These are phyloP conservation scores for Mollisiaceae sp. DNA, from an alignment of 2,329 filamentous ascomycete species.

Conservation along the genomic window DNA sequence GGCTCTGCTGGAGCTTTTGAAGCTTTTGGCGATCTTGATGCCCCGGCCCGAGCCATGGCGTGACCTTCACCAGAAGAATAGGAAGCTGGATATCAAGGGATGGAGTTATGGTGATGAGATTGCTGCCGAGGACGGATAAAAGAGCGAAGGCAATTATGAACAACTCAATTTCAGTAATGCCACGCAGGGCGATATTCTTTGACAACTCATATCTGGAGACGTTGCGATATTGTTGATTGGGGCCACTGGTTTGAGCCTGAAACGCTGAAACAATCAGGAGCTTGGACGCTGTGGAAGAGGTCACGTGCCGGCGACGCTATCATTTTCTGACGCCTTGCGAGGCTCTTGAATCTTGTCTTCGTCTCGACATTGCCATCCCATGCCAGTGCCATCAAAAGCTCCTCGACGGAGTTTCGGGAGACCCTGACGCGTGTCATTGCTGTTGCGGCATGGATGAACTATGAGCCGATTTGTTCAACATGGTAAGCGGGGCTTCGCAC, in stretches of 20 bases:
- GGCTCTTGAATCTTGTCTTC: background rate
- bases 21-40: constrained; percentile 26
- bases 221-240: constrained; percentile 23
- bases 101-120: constrained; percentile 6
- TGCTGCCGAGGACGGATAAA: background rate
- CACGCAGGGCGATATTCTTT: constrained; percentile 9
- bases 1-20: constrained; percentile 12
- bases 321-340: background rate
- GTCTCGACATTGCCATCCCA: background rate
- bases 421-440: background rate
- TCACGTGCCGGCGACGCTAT: constrained; percentile 12
- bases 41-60: constrained; percentile 29
- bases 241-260: constrained; percentile 33
- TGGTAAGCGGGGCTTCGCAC: background rate
- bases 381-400: background rate
- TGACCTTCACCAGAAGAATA: background rate
- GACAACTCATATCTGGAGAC: constrained; percentile 23
- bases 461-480: background rate
- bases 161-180: constrained; percentile 8
- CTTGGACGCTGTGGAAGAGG: background rate
- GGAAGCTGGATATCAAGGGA: background rate
- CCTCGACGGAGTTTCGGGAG: too few relatives aligned
- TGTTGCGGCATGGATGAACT: background rate
- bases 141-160: background rate
- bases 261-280: constrained; percentile 25